Conservation (phyloP, 176 grass and related monocot species). For the Aegilops longissima region DNA sequence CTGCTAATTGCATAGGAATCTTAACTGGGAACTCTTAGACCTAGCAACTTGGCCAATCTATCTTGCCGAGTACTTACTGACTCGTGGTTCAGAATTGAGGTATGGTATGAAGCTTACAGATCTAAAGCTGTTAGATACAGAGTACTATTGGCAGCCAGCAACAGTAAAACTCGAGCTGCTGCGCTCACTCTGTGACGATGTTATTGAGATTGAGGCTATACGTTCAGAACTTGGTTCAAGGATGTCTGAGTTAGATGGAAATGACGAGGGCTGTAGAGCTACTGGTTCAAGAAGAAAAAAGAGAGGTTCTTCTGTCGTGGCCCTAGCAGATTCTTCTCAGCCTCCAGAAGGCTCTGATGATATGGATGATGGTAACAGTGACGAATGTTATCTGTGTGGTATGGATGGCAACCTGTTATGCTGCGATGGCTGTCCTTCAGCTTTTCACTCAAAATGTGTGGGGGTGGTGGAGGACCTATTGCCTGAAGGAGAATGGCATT, state of each 20-base stretch:
- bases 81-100: conserved; percentile 63
- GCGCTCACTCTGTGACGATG: conserved; percentile 78
- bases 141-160: conserved; percentile 81
- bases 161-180: conserved; percentile 83
- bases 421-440: conserved; percentile 95
- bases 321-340: conserved; percentile 6
- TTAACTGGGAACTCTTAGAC: conserved; percentile 96
- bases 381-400: conserved; percentile 85
- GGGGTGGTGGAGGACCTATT: conserved; percentile 85
- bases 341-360: conserved; percentile 44
- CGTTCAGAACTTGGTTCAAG: conserved; percentile 69
- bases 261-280: conserved; percentile 33
- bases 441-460: conserved; percentile 96
- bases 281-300: conserved; percentile 53
- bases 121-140: conserved; percentile 58
- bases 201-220: conserved; percentile 67
- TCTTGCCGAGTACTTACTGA: conserved; percentile 83
- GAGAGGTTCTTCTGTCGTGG: conserved; percentile 25
- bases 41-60: conserved; percentile 93
- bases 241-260: conserved; percentile 57
- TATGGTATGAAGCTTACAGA: conserved; percentile 65
- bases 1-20: conserved; percentile 60
- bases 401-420: conserved; percentile 97
- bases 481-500: conserved; percentile 93
- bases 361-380: conserved; percentile 74